Conservation (phyloP, 169 alveolate species). For the Eimeria falciformis region DNA sequence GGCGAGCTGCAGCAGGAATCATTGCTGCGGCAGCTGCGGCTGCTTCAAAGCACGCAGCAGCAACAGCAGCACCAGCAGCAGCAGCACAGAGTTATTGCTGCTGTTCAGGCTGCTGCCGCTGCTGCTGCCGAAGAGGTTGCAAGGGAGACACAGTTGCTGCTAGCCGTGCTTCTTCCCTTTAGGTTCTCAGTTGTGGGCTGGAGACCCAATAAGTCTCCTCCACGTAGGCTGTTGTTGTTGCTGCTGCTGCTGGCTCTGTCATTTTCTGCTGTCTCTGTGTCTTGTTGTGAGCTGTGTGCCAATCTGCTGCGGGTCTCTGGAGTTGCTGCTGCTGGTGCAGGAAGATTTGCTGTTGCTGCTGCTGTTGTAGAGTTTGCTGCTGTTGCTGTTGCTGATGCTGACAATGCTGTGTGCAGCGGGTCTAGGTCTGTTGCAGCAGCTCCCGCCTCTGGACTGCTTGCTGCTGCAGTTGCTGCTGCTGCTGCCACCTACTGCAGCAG, state of each 20-base stretch:
- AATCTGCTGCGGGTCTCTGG: too few relatives aligned
- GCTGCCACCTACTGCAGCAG: conserved; percentile 37
- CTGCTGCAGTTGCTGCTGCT: conserved; percentile 47
- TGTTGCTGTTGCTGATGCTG: conserved; percentile 1
- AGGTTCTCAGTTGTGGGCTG: conserved; percentile 11
- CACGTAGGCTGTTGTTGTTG: conserved; percentile 23
- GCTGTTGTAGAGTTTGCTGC: neutral
- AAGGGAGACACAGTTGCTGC: conserved; percentile 39
- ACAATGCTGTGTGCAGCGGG: conserved; percentile 36
- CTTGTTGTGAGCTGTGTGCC: too few relatives aligned
- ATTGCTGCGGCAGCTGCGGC: conserved; percentile 9
- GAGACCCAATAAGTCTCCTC: neutral
- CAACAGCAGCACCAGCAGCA: conserved; percentile 44
- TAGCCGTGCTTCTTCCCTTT: conserved; percentile 38
- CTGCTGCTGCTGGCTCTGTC: neutral
- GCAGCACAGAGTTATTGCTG: neutral
- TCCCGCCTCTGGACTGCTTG: conserved; percentile 31
- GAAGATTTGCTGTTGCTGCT: neutral
- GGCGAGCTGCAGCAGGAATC: conserved; percentile 65
- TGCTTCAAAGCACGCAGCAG: conserved; percentile 14
- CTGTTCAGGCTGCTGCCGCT: conserved; percentile 9
- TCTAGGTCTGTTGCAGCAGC: conserved; percentile 53
- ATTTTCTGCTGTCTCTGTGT: neutral
- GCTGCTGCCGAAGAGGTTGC: conserved; percentile 57
- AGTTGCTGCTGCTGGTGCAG: conserved; percentile 31